A percentile compares a stretch with the other conserved stretches of the same genome.
These are phyloP conservation scores for Microbotryum scabiosae DNA, from an alignment of 1,284 basidiomycete genomes.

Conservation along the genomic window DNA sequence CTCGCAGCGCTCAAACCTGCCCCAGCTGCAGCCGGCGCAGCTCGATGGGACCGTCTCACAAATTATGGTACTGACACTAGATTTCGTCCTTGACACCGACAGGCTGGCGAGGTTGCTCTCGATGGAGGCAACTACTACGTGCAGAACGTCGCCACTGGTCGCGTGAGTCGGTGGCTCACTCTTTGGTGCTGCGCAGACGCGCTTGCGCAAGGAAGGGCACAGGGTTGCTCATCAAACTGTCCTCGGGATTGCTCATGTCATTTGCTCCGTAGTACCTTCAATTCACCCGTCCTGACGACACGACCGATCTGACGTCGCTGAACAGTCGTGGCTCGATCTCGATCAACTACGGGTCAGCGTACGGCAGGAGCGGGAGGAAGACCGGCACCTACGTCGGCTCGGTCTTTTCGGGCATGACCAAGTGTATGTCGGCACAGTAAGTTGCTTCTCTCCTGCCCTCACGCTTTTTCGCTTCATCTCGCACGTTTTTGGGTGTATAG, in stretches of 20 bases:
- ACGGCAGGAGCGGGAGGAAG: constrained; percentile 14
- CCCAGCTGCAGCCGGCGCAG: constrained; percentile 4
- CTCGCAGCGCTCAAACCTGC: not conserved
- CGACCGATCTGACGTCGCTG: constrained; percentile 17
- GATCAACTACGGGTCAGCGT: constrained; percentile 9
- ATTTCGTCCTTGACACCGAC: not conserved
- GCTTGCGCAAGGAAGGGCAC: not conserved
- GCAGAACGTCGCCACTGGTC: constrained; percentile 16
- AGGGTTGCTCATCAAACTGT: not conserved
- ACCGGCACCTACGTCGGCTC: constrained; percentile 8
- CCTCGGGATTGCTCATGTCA: not conserved
- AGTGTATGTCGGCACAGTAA: constrained; percentile 21
- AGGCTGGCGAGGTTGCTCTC: not conserved
- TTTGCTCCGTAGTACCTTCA: not conserved
- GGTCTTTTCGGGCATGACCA: constrained; percentile 5
- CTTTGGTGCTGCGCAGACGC: not conserved
- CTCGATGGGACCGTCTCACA: constrained; percentile 1
- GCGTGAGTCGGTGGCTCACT: not conserved
- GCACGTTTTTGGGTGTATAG: no score
- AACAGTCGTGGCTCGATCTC: constrained; percentile 5
- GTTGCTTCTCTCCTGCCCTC: no score
- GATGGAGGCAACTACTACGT: not conserved
- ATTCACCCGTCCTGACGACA: constrained; percentile 6
- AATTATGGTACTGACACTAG: not conserved
- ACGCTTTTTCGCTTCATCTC: no score